Percentiles rank a stretch among this genome's conserved stretches.
phyloP scores from a whole-genome alignment of 1,139 yeast species.

The Nakaseomyces uthaithaninus region DNA sequence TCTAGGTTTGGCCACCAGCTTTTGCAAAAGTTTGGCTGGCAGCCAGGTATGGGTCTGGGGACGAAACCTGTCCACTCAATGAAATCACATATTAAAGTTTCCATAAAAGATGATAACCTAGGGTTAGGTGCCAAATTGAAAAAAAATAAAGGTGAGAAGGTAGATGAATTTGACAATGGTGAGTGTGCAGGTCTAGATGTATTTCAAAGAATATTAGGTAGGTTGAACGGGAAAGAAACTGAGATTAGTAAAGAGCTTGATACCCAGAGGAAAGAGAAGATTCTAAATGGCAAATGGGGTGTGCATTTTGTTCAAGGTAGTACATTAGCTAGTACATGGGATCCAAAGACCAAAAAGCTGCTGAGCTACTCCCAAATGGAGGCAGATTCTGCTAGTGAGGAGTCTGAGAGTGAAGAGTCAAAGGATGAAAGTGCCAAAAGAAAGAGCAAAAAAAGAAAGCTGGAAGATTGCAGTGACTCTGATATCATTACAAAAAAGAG shows the following conservation, averaged over 20 bases:
- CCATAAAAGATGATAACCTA: slow-evolving; percentile 67
- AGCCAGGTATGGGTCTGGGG: slow-evolving; percentile 85
- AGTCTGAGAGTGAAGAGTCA: slow-evolving; percentile 14
- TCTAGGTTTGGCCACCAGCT: slow-evolving; percentile 83
- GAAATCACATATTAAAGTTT: slow-evolving; percentile 76
- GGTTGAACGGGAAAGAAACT: slow-evolving; percentile 71
- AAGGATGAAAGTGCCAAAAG: slow-evolving; percentile 18
- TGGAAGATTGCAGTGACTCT: slow-evolving; percentile 14
- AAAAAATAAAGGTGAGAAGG: slow-evolving; percentile 39
- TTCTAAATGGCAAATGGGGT: slow-evolving; percentile 77
- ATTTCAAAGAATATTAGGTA: slow-evolving; percentile 82
- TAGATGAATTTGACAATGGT: slow-evolving; percentile 62
- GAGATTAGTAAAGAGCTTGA: slow-evolving; percentile 53
- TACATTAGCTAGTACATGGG: slow-evolving; percentile 77
- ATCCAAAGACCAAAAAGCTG: slow-evolving; percentile 45
- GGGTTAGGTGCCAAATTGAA: slow-evolving; percentile 82
- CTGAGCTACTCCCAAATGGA: slow-evolving; percentile 23
- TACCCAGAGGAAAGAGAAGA: slow-evolving; percentile 54
- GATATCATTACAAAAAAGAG: slow-evolving; percentile 5
- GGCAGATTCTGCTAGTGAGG: slow-evolving; percentile 15
- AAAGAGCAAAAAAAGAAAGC: slow-evolving; percentile 13
- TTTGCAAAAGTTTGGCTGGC: slow-evolving; percentile 80
- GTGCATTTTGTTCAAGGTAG: slow-evolving; percentile 82
- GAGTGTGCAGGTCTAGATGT: slow-evolving; percentile 89
- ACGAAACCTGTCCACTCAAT: slow-evolving; percentile 48